Percentiles rank a stretch among this genome's conserved stretches.
phyloP scores from a whole-genome alignment of 2,329 filamentous ascomycete genomes.

The Colletotrichum lindemuthianum region DNA sequence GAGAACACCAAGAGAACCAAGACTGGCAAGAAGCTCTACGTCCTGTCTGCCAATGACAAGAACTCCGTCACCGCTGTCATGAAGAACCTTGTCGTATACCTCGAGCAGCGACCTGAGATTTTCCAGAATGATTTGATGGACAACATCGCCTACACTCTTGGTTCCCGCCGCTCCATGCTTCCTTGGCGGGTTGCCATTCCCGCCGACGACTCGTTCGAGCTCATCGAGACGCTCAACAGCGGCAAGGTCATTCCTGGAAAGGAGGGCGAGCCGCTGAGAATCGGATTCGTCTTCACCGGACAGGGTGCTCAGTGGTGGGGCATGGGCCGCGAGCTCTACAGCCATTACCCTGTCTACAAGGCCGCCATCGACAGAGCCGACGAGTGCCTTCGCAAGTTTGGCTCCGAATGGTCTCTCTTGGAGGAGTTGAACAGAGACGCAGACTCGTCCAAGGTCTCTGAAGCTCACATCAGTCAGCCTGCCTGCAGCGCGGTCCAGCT shows the following conservation, averaged over 20 bases:
- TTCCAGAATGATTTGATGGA: conserved; percentile 53
- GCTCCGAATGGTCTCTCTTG: conserved; percentile 48
- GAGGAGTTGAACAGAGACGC: conserved; percentile 50
- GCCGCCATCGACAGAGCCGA: conserved; percentile 45
- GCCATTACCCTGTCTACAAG: conserved; percentile 48
- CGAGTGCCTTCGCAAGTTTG: conserved; percentile 45
- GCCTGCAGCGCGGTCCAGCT: conserved; percentile 59
- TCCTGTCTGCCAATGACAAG: conserved; percentile 52
- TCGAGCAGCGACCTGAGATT: conserved; percentile 54
- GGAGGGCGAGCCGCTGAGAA: conserved; percentile 43
- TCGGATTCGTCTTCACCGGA: conserved; percentile 44
- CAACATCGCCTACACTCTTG: conserved; percentile 37
- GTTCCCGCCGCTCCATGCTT: conserved; percentile 28
- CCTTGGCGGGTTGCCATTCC: conserved; percentile 38
- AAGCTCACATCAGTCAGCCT: conserved; percentile 56
- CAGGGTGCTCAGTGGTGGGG: conserved; percentile 42
- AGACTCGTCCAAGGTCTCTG: conserved; percentile 46
- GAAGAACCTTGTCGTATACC: conserved; percentile 48
- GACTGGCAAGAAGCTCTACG: conserved; percentile 50
- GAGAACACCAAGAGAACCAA: conserved; percentile 19
- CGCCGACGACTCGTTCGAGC: conserved; percentile 41
- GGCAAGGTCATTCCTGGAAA: conserved; percentile 48
- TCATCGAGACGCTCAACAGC: conserved; percentile 46
- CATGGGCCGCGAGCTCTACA: conserved; percentile 40
- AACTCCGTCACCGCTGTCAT: conserved; percentile 44